Evolutionary conservation across 2,329 filamentous ascomycete genomes (phyloP), one percentile per base, ranked within the genome.

Genomic region (Fusarium aywerte): DNA sequence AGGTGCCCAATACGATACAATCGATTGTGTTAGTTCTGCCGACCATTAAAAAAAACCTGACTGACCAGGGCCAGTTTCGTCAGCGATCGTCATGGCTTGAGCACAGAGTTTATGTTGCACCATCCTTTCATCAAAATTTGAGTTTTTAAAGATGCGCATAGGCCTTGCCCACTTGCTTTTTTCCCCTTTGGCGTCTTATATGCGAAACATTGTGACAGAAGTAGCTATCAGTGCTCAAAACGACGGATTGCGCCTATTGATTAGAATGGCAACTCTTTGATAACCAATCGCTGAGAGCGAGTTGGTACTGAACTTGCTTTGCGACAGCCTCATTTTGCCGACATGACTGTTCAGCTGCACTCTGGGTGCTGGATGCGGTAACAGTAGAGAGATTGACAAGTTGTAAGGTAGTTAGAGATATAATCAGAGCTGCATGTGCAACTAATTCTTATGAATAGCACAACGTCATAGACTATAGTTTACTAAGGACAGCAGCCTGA

Each of bases 181-280:
- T 29, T 16, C n/a, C 10, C n/a, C n/a, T 32, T n/a, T 27, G 23
- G 7, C 27, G 36, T 40, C 31, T 42, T 15, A 31, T 42, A 54
- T 49, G 11, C 53, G 47, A 63, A 58, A 64, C 53, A 18, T 35
- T 16, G 42, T 39, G 45, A 53, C 58, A 35, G 53, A 23, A 39
- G 13, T 32, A 39, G 7, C 20, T 21, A 39, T 25, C 11, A 21
- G 7, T 27, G 9, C 12, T 42, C 29, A 51, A 50, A n/a, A 56
- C 40, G 13, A 23, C 15, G 33, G 20, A 15, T 18, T 20, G 23
- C 18, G 32, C 7, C 23, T 18, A 12, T 35, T 20, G 50, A 27
- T 32, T 15, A 18, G 12, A 16, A 8, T 7, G 2, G 16, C 21
- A 33, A 52, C n/a, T 23, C 16, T 15, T 25, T n/a, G 11, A 15